phyloP scores from a whole-genome alignment of 345 rosid species.

The Euphorbia peplus region DNA sequence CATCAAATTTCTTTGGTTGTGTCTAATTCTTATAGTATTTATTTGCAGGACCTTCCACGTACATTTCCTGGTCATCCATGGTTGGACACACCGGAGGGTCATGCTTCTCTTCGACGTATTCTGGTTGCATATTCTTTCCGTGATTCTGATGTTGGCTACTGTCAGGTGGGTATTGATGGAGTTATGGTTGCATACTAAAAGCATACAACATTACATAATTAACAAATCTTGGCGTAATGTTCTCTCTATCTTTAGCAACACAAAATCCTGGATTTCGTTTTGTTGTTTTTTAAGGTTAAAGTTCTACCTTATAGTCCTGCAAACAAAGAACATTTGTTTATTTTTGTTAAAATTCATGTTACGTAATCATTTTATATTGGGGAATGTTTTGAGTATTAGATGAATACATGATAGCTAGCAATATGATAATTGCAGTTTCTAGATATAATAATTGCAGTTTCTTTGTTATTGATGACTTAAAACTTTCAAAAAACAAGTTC shows the following conservation, averaged over 20 bases:
- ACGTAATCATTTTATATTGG: background rate
- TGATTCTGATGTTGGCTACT: slow-evolving; percentile 99
- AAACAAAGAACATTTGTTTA: background rate
- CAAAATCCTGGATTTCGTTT: background rate
- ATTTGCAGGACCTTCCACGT: slow-evolving; percentile 82
- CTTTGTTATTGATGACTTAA: background rate
- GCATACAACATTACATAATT: background rate
- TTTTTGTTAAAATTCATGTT: background rate
- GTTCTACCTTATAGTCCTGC: background rate
- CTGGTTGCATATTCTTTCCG: slow-evolving; percentile 97
- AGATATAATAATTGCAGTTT: background rate
- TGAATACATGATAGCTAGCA: background rate
- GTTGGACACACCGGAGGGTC: slow-evolving; percentile 98
- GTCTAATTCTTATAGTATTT: slow-evolving; percentile 13
- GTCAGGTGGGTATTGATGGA: slow-evolving; percentile 65
- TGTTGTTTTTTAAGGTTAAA: background rate
- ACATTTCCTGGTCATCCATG: slow-evolving; percentile 99
- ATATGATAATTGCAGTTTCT: background rate
- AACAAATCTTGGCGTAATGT: background rate
- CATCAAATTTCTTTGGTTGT: slow-evolving; percentile 1
- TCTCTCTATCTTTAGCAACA: background rate
- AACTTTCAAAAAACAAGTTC: background rate
- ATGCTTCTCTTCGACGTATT: slow-evolving; percentile 85
- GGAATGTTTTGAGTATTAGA: background rate
- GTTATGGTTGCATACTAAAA: slow-evolving; percentile 1